Conservation (phyloP, 371 early-diverging fungal genomes). For the Actinomucor elegans region DNA sequence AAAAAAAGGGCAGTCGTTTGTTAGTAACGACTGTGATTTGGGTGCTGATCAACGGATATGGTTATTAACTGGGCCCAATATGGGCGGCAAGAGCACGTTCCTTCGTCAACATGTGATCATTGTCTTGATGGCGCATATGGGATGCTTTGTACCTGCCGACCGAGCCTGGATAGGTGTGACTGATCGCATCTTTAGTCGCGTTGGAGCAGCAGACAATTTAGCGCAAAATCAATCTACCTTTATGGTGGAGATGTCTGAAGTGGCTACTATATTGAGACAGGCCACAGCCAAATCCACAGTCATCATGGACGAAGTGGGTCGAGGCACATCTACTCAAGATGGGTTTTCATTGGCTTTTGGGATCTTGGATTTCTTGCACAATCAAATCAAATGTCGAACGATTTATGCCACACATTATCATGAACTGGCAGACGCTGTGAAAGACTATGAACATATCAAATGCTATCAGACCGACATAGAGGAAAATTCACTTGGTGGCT, state of each 20-base stretch:
- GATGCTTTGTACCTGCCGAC: constrained; percentile 91
- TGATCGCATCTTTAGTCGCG: constrained; percentile 86
- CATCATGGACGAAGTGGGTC: constrained; percentile 98
- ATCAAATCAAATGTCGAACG: constrained; percentile 59
- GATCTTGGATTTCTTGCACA: constrained; percentile 78
- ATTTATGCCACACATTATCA: constrained; percentile 98
- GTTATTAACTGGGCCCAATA: constrained; percentile 89
- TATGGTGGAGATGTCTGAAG: constrained; percentile 98
- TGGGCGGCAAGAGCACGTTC: constrained; percentile 97
- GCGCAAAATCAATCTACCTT: constrained; percentile 93
- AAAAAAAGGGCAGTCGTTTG: constrained; percentile 60
- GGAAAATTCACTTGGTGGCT: constrained; percentile 43
- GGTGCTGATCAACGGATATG: constrained; percentile 56
- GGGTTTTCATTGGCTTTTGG: constrained; percentile 93
- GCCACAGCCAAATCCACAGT: constrained; percentile 84
- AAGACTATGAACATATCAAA: constrained; percentile 23
- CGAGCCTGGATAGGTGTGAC: constrained; percentile 82
- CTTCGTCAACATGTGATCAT: constrained; percentile 83
- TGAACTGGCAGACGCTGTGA: constrained; percentile 63
- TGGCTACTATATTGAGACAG: constrained; percentile 82
- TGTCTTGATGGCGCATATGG: constrained; percentile 91
- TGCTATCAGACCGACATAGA: constrained; percentile 61
- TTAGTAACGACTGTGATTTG: constrained; percentile 74
- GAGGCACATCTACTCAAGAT: constrained; percentile 94
- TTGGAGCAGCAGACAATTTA: constrained; percentile 79